Conservation (phyloP, 2,329 filamentous ascomycete species). For the Akanthomyces uredinophilus region DNA sequence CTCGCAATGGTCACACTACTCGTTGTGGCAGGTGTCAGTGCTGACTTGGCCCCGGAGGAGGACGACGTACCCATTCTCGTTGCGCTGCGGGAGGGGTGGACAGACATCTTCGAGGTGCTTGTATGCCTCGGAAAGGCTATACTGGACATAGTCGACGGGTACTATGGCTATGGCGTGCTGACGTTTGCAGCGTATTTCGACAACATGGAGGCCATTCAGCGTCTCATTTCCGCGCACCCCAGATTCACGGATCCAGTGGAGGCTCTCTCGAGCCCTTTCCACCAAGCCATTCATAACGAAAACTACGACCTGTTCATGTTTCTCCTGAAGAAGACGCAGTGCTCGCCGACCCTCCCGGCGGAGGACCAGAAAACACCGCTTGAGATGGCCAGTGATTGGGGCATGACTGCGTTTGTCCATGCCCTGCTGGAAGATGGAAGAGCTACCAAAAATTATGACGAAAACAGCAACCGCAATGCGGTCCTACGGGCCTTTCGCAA, state of each 20-base stretch:
- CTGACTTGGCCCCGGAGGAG: not conserved
- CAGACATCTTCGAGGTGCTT: not conserved
- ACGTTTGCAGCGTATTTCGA: not conserved
- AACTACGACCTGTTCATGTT: not conserved
- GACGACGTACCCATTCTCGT: not conserved
- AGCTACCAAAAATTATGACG: rapidly evolving
- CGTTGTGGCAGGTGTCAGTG: not conserved
- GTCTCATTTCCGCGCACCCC: not conserved
- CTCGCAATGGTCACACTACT: not conserved
- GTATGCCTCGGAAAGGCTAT: not conserved
- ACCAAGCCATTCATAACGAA: not conserved
- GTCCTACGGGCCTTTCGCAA: not conserved
- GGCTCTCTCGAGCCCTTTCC: not conserved
- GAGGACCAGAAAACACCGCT: not conserved
- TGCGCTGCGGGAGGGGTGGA: not conserved
- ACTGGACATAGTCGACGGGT: not conserved
- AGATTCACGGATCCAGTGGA: too few species aligned
- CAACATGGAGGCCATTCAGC: not conserved
- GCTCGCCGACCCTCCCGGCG: not conserved
- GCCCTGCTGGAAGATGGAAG: not conserved
- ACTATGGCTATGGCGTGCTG: not conserved
- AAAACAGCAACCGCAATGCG: not conserved
- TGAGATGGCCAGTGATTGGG: not conserved
- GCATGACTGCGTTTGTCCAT: not conserved
- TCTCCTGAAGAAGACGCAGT: not conserved